Percentiles rank a stretch among this genome's conserved stretches.
Conservation (phyloP, 768 basidiomycete genomes). For the Phlegmacium glaucopus region DNA sequence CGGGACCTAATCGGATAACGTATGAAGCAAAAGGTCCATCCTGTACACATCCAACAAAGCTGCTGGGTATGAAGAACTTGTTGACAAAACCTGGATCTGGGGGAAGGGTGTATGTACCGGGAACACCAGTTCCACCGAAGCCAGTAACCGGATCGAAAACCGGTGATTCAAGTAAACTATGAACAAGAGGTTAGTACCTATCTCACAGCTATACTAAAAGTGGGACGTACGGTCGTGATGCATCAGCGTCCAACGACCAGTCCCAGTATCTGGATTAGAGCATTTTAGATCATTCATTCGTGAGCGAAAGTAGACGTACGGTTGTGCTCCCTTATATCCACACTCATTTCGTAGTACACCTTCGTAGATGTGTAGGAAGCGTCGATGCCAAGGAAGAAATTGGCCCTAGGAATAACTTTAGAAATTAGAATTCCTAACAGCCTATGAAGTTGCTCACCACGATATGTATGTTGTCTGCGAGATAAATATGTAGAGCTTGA, state of each 20-base stretch:
- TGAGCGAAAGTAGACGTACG: slow-evolving; percentile 17
- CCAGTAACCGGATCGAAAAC: slow-evolving; percentile 31
- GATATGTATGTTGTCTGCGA: slow-evolving; percentile 24
- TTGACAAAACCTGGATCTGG: slow-evolving; percentile 7
- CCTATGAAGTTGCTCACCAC: slow-evolving; percentile 19
- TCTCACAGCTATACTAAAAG: slow-evolving; percentile 2
- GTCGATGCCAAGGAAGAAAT: slow-evolving; percentile 35
- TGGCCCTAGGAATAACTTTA: slow-evolving; percentile 24
- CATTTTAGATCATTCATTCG: neutral
- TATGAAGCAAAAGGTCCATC: slow-evolving; percentile 31
- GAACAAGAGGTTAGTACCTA: slow-evolving; percentile 2
- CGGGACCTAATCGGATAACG: slow-evolving; percentile 30
- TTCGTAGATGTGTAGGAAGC: slow-evolving; percentile 24
- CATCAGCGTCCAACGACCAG: slow-evolving; percentile 29
- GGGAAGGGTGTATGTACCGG: slow-evolving; percentile 19
- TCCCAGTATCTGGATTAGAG: slow-evolving; percentile 31
- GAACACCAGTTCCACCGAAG: slow-evolving; percentile 32
- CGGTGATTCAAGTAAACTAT: slow-evolving; percentile 27
- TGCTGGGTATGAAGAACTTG: slow-evolving; percentile 6
- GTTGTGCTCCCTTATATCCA: slow-evolving; percentile 25
- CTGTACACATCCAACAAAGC: slow-evolving; percentile 20
- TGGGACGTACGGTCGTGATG: slow-evolving; percentile 11
- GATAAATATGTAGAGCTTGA: slow-evolving; percentile 27
- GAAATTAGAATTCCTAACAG: slow-evolving; percentile 1
- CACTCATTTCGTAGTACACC: slow-evolving; percentile 28